Evolutionary conservation across 108 stramenopile species (phyloP).

Genomic region (Schizochytrium sp.): DNA sequence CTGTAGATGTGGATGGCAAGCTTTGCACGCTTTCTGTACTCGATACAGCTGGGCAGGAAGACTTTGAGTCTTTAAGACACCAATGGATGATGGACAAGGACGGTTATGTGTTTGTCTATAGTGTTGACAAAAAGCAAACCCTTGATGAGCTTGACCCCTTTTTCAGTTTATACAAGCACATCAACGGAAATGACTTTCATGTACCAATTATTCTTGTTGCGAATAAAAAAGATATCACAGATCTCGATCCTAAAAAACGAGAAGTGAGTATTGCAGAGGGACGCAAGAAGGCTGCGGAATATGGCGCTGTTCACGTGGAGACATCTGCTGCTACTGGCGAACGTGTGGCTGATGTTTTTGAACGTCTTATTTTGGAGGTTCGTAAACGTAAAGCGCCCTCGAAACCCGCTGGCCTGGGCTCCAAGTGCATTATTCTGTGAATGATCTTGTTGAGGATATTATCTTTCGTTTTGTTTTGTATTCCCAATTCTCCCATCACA

Average conservation of each 20-base stretch:
- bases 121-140: conserved; percentile 21
- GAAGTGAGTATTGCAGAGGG: conserved; percentile 26
- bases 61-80: conserved; percentile 35
- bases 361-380: conserved; percentile 7
- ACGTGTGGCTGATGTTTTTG: conserved; percentile 25
- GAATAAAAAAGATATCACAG: conserved; percentile 55
- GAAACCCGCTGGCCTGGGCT: conserved; percentile 45
- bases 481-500: no score
- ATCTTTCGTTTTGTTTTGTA: no score
- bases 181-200: conserved; percentile 11
- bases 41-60: conserved; percentile 56
- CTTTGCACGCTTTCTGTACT: conserved; percentile 37
- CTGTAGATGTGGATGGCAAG: conserved; percentile 31
- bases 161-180: conserved; percentile 40
- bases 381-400: conserved; percentile 48
- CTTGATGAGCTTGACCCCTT: conserved; percentile 50
- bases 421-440: conserved; percentile 43
- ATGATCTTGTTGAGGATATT: not conserved
- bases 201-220: conserved; percentile 52
- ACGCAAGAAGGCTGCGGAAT: conserved; percentile 37
- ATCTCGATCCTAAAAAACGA: conserved; percentile 35
- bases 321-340: conserved; percentile 55
- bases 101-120: conserved; percentile 58
- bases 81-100: conserved; percentile 61
- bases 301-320: conserved; percentile 48